Percentiles rank a stretch among this genome's conserved stretches.
Conservation (phyloP, 164 flowering plant genomes). For the Taxillus chinensis region DNA sequence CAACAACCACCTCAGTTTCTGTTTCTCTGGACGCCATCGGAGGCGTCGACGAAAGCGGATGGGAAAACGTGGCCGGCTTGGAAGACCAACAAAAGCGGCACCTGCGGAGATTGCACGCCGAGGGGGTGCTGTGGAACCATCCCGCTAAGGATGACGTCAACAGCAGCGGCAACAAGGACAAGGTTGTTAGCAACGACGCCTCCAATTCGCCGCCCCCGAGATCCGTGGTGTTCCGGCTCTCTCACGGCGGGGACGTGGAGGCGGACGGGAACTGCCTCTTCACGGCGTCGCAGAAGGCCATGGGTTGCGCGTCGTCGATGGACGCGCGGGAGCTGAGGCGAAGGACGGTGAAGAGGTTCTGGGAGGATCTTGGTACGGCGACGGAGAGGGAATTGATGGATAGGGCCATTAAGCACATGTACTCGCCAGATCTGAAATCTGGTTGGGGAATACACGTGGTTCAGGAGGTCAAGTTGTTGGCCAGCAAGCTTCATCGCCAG, state of each 20-base stretch:
- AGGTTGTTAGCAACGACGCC: too few relatives aligned
- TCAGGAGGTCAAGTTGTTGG: constrained; percentile 82
- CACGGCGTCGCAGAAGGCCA: constrained; percentile 65
- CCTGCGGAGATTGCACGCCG: constrained; percentile 35
- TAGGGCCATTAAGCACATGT: constrained; percentile 53
- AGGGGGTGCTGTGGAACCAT: constrained; percentile 81
- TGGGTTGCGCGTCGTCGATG: constrained; percentile 22
- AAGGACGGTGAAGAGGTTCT: constrained; percentile 67
- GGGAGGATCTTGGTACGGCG: constrained; percentile 53
- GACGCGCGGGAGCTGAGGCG: constrained; percentile 63
- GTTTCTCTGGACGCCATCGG: constrained; percentile 8
- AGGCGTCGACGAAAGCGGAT: constrained; percentile 13
- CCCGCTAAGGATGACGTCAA: constrained; percentile 19
- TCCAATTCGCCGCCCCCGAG: constrained; percentile 3
- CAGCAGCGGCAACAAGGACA: neutral
- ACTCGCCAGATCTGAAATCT: constrained; percentile 67
- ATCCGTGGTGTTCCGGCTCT: constrained; percentile 49
- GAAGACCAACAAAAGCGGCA: constrained; percentile 67
- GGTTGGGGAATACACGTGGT: constrained; percentile 98
- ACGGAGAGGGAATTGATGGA: constrained; percentile 29
- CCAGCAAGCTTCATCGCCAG: constrained; percentile 59
- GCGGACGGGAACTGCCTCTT: constrained; percentile 93
- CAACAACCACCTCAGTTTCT: constrained; percentile 7
- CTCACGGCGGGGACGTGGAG: constrained; percentile 88
- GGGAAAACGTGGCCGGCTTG: constrained; percentile 69